phyloP scores from a whole-genome alignment of 805 yeast species.

The Candida maris region DNA sequence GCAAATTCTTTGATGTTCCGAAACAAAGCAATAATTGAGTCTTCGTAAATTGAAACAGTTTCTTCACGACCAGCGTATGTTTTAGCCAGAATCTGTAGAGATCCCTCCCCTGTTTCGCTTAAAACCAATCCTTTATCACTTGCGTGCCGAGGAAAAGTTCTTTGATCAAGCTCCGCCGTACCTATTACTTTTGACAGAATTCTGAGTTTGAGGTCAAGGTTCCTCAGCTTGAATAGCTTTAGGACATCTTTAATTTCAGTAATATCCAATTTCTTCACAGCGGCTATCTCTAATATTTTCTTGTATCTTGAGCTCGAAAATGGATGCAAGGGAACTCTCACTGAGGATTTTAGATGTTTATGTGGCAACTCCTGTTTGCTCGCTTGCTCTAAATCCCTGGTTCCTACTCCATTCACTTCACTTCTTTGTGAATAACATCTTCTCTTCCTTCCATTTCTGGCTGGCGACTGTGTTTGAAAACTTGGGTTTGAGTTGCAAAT shows the following conservation, averaged over 20 bases:
- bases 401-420: neutral
- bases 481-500: too few relatives aligned
- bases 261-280: constrained; percentile 12
- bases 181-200: constrained; percentile 22
- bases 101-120: constrained; percentile 17
- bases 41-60: constrained; percentile 9
- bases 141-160: constrained; percentile 13
- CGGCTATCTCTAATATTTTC: constrained; percentile 13
- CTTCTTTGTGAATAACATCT: neutral
- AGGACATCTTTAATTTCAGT: constrained; percentile 22
- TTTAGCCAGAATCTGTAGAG: constrained; percentile 18
- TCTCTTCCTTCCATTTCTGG: constrained; percentile 1
- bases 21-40: constrained; percentile 22
- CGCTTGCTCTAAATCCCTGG: neutral
- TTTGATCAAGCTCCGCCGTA: constrained; percentile 3
- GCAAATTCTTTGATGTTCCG: constrained; percentile 22
- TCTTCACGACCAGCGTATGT: constrained; percentile 29
- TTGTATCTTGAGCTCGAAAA: constrained; percentile 12
- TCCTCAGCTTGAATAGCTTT: constrained; percentile 20
- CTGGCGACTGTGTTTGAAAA: too few relatives aligned
- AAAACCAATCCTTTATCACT: constrained; percentile 21
- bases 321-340: constrained; percentile 14
- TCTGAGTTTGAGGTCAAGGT: constrained; percentile 21
- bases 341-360: constrained; percentile 13
- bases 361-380: too few relatives aligned